Base-by-base conservation (phyloP, 345 rosid species). In the Adansonia digitata region DNA sequence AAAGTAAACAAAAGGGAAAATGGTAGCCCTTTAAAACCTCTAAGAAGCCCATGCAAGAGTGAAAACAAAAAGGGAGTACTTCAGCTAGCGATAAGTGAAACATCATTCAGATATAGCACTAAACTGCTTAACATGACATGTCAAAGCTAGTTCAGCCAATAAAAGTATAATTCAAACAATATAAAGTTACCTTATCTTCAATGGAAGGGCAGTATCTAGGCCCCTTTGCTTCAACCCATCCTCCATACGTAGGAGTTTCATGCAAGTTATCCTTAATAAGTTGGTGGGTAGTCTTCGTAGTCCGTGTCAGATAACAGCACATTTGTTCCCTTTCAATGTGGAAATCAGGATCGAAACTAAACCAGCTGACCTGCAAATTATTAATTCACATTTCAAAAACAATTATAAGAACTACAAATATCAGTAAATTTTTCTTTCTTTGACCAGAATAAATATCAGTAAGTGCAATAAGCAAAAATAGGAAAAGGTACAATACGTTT, bases 131-230 rank as follows among this genome's bases (percentile, higher is more conserved):
- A 15, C 37, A 45, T 43, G 53, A 15, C 71, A 40, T 67, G 14
- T 26, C 20, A 46, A 45, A 26, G 39, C 53, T 14, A 14, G 20
- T 67, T 43, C 53, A 67, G 48, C 37, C 14, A 39, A 55, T 57
- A 55, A 24, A 72, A 40, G 61, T 9, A 49, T 37, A 63, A 51
- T 37, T 40, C 55, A 55, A 72, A 40, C 26, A 57, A 27, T 26
- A 56, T 24, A 26, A 51, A 7, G 20, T 49, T 79, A 92, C 98
- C 97, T 94, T 94, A 80, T 94, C 98, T 81, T 94, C 98, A 66
- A 94, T 94, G 56, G 98, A 91, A 83, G 98, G 98, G 84, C 98
- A 94, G 85, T 94, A 94, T 85, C 98, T 83, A 79, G 98, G 98
- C 74, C 98, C 98, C 84, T 91, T 94, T 40, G 98, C 95, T 86